Base-by-base conservation (phyloP, 225 moss, liverwort and hornwort species). In the Climacium dendroides region DNA sequence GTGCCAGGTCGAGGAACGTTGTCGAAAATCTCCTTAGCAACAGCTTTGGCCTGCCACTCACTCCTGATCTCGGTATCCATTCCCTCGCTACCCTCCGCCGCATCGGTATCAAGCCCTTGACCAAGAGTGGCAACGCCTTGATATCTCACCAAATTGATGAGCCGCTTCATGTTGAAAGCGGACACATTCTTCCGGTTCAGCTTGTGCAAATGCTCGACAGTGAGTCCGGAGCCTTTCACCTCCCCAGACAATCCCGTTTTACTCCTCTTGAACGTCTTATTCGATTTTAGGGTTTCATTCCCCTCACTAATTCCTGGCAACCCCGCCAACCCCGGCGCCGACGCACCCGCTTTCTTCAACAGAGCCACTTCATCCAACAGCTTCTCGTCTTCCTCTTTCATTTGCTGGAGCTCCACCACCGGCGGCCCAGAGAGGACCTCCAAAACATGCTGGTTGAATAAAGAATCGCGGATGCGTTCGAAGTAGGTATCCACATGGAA, bases 121-220 rank as follows among this genome's bases (percentile, higher is more conserved):
- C 96, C 95, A 22, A 98, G 87, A 13, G 97, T 98, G 3, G 97
- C 88, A 64, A 94, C 92, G 12, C 94, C 94, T 34, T 93, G 95
- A 63, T 91, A 78, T 74, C 90, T 92, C 5, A 98, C 90, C 85
- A 97, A 80, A 55, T 97, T 95, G 61, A 98, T 87, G 50, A 98
- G 94, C 35, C 97, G 94, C 92, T 97, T 98, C 98, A 98, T 98
- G 92, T 98, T 97, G 92, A 96, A 98, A 26, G 98, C 96, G 20
- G 98, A 98, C 47, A 98, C 93, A 74, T 96, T 98, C 81, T 92
- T 87, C 80, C 91, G 88, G 86, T 98, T 96, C 19, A 98, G 91
- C 88, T 92, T 97, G 57, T 95, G 95, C 93, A 98, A 75, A 54
- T 93, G 92, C 16, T 92, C 79, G 18, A 93, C 92, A 64, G 90